These are phyloP conservation scores for Microdochium paspali DNA, from an alignment of 2,329 filamentous ascomycete species.

Conservation along the genomic window DNA sequence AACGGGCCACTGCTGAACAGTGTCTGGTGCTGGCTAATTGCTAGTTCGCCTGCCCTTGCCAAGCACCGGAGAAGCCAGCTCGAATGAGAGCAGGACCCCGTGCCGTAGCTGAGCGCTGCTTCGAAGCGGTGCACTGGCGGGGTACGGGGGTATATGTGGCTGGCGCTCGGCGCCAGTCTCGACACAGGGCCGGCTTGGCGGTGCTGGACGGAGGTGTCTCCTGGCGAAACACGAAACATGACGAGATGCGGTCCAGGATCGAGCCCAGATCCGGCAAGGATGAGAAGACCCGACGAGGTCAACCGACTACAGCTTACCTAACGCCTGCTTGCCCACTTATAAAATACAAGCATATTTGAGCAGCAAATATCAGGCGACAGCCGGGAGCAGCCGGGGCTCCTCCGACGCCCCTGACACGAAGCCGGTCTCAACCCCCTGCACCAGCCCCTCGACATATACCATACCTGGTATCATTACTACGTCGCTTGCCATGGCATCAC, in stretches of 20 bases:
- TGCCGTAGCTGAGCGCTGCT: not conserved
- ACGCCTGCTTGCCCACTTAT: not conserved
- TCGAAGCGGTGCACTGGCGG: not conserved
- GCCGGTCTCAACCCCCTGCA: not conserved
- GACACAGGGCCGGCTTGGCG: not conserved
- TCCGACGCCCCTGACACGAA: not conserved
- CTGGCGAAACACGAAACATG: slow-evolving; percentile 1
- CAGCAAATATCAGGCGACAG: not conserved
- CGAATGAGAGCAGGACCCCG: not conserved
- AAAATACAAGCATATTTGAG: not conserved
- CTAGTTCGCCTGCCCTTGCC: no score
- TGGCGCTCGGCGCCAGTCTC: not conserved
- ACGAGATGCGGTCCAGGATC: not conserved
- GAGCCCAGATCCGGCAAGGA: not conserved
- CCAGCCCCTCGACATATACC: not conserved
- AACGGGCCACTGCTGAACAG: no score
- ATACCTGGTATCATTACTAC: not conserved
- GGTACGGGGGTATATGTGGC: not conserved
- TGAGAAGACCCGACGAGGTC: no score
- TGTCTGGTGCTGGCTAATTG: no score
- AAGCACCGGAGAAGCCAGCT: not conserved
- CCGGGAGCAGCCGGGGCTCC: not conserved
- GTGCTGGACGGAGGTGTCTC: not conserved
- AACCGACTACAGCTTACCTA: no score
- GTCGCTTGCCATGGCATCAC: not conserved